Evolutionary conservation across 805 yeast genomes (phyloP).

Genomic region (Hanseniaspora meyeri): DNA sequence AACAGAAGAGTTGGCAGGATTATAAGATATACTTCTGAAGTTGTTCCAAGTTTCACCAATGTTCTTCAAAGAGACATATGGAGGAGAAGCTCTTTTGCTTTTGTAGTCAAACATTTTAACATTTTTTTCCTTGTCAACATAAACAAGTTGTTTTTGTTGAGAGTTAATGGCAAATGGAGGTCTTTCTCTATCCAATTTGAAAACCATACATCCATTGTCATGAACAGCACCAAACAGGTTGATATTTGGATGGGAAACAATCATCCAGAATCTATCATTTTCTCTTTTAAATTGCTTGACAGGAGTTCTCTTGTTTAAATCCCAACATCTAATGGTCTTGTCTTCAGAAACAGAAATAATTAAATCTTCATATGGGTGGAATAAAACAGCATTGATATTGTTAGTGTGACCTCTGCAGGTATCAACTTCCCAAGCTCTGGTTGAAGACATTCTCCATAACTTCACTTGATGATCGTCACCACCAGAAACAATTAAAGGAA

Average conservation of each 20-base stretch:
- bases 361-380: slow-evolving; percentile 88
- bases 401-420: slow-evolving; percentile 96
- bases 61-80: slow-evolving; percentile 71
- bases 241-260: slow-evolving; percentile 77
- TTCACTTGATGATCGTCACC: slow-evolving; percentile 93
- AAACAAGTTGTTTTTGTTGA: slow-evolving; percentile 64
- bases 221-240: slow-evolving; percentile 94
- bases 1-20: slow-evolving; percentile 82
- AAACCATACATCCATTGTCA: slow-evolving; percentile 95
- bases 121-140: slow-evolving; percentile 72
- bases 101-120: slow-evolving; percentile 67
- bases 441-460: slow-evolving; percentile 94
- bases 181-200: slow-evolving; percentile 93
- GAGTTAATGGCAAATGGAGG: slow-evolving; percentile 45
- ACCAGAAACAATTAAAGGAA: slow-evolving; percentile 87
- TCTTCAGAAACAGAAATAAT: slow-evolving; percentile 92
- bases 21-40: slow-evolving; percentile 72
- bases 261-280: slow-evolving; percentile 86
- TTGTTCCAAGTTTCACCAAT: slow-evolving; percentile 79
- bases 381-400: slow-evolving; percentile 74
- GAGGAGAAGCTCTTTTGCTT: slow-evolving; percentile 53
- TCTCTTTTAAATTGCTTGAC: slow-evolving; percentile 91
- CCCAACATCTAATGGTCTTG: slow-evolving; percentile 94
- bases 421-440: slow-evolving; percentile 98
- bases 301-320: slow-evolving; percentile 81